Conservation (phyloP, 2,329 filamentous ascomycete genomes). For the Apiospora pterosperma region DNA sequence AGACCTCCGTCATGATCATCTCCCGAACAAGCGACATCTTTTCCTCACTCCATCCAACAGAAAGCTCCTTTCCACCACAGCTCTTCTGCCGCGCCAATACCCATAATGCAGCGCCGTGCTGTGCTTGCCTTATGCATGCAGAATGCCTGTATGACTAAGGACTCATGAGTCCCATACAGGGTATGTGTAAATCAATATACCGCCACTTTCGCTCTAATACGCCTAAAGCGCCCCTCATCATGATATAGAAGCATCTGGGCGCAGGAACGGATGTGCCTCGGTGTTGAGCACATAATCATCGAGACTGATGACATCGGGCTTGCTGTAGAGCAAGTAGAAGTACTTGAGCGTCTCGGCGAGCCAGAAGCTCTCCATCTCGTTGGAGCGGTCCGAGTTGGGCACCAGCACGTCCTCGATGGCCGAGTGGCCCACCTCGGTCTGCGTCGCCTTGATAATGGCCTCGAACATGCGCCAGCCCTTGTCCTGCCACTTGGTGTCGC, state of each 20-base stretch:
- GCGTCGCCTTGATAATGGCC: conserved; percentile 63
- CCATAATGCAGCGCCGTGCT: not conserved
- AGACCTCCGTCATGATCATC: no score
- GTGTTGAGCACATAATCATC: conserved; percentile 68
- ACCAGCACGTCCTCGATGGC: conserved; percentile 63
- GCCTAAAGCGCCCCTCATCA: not conserved
- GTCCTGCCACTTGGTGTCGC: conserved; percentile 70
- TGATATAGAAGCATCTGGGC: conserved; percentile 28
- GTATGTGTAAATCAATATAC: not conserved
- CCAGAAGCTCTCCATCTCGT: conserved; percentile 89
- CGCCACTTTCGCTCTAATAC: not conserved
- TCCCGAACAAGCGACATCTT: no score
- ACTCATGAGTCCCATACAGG: no score
- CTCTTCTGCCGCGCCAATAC: not conserved
- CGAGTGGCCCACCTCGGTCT: conserved; percentile 64
- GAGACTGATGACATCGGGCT: conserved; percentile 61
- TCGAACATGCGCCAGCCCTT: conserved; percentile 86
- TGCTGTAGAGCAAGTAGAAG: conserved; percentile 73
- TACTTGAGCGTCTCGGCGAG: conserved; percentile 89
- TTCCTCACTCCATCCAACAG: no score
- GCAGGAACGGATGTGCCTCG: conserved; percentile 57
- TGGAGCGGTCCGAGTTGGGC: conserved; percentile 38
- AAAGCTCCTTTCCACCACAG: no score
- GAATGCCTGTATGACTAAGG: no score
- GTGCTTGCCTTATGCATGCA: not conserved